Conservation (phyloP, 176 grass and related monocot species). For the Bolboschoenus planiculmis region DNA sequence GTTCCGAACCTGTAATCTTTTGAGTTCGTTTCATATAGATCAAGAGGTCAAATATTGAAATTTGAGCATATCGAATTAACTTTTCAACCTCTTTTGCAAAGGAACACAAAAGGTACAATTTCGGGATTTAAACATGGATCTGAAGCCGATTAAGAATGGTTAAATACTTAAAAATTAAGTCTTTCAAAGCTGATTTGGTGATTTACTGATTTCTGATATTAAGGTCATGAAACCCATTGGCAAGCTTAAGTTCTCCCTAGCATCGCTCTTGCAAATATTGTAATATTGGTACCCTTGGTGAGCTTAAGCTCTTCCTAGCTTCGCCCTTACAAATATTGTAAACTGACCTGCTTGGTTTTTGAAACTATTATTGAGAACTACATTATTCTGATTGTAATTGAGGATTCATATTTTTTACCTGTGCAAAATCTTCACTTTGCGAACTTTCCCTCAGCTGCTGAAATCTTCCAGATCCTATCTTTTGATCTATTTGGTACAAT, state of each 20-base stretch:
- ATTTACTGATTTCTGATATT: not conserved
- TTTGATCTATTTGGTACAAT: not conserved
- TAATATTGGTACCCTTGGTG: too few relatives aligned
- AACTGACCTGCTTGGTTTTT: not conserved
- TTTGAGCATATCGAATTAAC: not conserved
- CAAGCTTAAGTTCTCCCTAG: too few relatives aligned
- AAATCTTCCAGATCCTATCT: not conserved
- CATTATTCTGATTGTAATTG: not conserved
- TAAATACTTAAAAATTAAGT: not conserved
- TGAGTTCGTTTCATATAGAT: not conserved
- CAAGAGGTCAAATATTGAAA: not conserved
- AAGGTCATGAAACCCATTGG: not conserved
- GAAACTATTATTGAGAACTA: not conserved
- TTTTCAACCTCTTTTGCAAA: not conserved
- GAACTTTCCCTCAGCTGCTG: not conserved
- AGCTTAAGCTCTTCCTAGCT: not conserved
- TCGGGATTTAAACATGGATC: not conserved
- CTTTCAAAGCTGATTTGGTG: not conserved
- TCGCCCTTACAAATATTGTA: not conserved
- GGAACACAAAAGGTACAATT: too few relatives aligned
- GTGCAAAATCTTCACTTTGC: not conserved
- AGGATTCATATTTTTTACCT: not conserved
- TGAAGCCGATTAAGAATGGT: not conserved
- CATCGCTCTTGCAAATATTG: too few relatives aligned
- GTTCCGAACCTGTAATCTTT: not conserved